These are phyloP conservation scores for Macadamia tetraphylla DNA, from an alignment of 164 flowering plant genomes.

Conservation along the genomic window DNA sequence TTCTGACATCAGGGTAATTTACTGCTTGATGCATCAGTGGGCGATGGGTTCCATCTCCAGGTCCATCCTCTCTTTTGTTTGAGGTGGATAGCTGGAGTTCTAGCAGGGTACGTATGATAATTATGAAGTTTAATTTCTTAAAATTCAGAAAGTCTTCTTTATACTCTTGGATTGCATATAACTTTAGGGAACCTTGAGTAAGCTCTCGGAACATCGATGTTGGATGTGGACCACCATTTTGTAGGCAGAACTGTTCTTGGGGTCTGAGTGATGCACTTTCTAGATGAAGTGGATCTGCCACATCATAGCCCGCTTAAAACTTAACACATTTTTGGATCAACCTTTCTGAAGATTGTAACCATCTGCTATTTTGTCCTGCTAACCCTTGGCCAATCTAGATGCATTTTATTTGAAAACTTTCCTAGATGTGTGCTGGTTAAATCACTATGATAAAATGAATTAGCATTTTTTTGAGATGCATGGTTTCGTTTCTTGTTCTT, in stretches of 20 bases:
- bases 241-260: neutral
- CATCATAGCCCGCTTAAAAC: neutral
- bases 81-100: slow-evolving; percentile 87
- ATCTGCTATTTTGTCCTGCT: neutral
- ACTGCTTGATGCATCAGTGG: slow-evolving; percentile 97
- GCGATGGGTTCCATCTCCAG: slow-evolving; percentile 77
- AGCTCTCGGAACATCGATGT: neutral
- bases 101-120: slow-evolving; percentile 62
- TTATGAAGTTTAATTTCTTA: neutral
- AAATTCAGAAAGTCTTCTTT: neutral
- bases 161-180: neutral
- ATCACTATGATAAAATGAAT: too few species aligned
- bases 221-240: neutral
- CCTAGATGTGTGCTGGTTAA: neutral
- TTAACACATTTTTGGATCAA: neutral
- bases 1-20: slow-evolving; percentile 93
- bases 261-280: neutral
- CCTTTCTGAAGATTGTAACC: neutral
- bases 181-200: neutral
- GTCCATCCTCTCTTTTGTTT: slow-evolving; percentile 54
- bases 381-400: neutral
- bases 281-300: neutral
- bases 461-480: too few species aligned
- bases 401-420: neutral
- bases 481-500: too few species aligned